These are phyloP conservation scores for Chenopodium formosanum DNA, from an alignment of 148 eudicot species.

Conservation along the genomic window DNA sequence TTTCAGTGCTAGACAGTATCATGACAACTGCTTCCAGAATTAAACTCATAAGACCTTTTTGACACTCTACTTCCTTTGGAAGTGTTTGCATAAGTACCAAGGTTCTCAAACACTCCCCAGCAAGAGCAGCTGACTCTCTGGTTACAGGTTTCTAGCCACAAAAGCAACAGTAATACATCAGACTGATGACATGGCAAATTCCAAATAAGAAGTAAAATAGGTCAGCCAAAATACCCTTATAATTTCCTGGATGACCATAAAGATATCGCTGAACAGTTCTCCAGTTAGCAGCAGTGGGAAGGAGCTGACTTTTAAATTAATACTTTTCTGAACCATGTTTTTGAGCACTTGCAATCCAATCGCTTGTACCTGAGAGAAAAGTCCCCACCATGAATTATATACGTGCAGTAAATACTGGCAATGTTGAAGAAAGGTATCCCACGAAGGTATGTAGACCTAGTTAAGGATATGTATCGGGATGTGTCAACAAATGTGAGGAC, in stretches of 20 bases:
- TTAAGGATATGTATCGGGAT: too few relatives aligned
- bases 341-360: constrained; percentile 80
- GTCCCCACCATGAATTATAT: constrained; percentile 19
- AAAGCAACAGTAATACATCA: constrained; percentile 23
- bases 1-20: constrained; percentile 65
- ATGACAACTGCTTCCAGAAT: constrained; percentile 75
- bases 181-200: constrained; percentile 19
- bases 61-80: constrained; percentile 60
- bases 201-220: constrained; percentile 5
- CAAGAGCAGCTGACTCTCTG: constrained; percentile 67
- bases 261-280: constrained; percentile 61
- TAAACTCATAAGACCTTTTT: constrained; percentile 62
- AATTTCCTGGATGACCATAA: constrained; percentile 41
- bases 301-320: constrained; percentile 40
- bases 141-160: constrained; percentile 59
- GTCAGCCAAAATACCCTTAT: constrained; percentile 46
- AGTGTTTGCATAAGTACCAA: constrained; percentile 82
- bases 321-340: constrained; percentile 54
- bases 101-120: constrained; percentile 82
- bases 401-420: not conserved
- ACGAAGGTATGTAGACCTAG: too few relatives aligned
- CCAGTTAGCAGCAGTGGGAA: constrained; percentile 62
- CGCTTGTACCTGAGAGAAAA: constrained; percentile 61
- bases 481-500: too few relatives aligned
- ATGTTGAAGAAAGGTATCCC: too few relatives aligned